Evolutionary conservation across 306 rosid genomes (phyloP).

Genomic region (Sindora glabra): DNA sequence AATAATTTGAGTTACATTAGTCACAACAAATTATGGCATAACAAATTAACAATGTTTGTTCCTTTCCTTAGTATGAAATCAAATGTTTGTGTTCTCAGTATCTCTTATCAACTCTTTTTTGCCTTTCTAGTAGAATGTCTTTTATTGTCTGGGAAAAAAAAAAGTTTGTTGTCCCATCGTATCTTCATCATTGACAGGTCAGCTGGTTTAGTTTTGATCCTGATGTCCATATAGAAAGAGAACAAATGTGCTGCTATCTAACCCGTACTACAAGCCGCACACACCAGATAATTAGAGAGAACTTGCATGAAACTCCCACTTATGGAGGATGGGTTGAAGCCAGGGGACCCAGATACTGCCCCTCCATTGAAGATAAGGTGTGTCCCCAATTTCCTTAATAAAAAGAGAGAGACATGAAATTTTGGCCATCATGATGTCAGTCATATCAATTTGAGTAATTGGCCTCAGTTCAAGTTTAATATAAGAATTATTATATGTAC

Average conservation of each 20-base stretch:
- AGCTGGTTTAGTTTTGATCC: conserved; percentile 97
- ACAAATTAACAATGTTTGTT: background rate
- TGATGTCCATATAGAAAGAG: conserved; percentile 83
- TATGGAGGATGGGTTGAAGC: conserved; percentile 99
- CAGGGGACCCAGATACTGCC: conserved; percentile 98
- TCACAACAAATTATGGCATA: background rate
- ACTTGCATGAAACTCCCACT: conserved; percentile 94
- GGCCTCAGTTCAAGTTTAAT: background rate
- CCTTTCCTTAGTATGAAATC: conserved; percentile 9
- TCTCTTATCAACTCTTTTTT: too few species aligned
- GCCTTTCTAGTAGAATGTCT: too few species aligned
- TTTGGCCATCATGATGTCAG: background rate
- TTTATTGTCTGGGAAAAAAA: too few species aligned
- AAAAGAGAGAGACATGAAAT: background rate
- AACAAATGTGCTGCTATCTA: conserved; percentile 95
- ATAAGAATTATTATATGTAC: conserved; percentile 1
- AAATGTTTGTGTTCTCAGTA: conserved; percentile 3
- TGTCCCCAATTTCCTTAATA: conserved; percentile 2
- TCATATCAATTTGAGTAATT: background rate
- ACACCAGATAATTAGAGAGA: conserved; percentile 83
- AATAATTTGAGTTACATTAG: background rate
- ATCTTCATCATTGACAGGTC: conserved; percentile 54
- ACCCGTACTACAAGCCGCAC: conserved; percentile 88
- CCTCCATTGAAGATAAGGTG: conserved; percentile 98
- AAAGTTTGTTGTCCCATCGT: conserved; percentile 5